Percentiles rank a stretch among this genome's conserved stretches.
phyloP scores from a whole-genome alignment of 805 yeast genomes.

The Yamadazyma philogaea region DNA sequence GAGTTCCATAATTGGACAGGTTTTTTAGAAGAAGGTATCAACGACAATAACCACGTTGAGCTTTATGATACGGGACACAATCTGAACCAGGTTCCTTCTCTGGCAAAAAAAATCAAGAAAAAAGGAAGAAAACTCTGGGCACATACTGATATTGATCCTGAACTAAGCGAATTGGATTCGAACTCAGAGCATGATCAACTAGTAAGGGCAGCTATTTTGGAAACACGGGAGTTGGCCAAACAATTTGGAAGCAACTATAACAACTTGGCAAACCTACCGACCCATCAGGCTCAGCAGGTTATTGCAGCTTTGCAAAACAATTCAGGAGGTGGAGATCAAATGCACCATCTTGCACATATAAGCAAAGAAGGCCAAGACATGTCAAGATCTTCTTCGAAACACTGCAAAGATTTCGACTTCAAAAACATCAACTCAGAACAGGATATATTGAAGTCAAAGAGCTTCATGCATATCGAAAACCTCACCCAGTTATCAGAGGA shows the following conservation, averaged over 20 bases:
- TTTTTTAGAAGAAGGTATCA: constrained; percentile 42
- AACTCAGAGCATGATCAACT: constrained; percentile 57
- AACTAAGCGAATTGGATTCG: constrained; percentile 31
- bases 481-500: constrained; percentile 35
- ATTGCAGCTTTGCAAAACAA: constrained; percentile 24
- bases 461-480: constrained; percentile 25
- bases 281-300: constrained; percentile 29
- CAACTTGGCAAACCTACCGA: constrained; percentile 8
- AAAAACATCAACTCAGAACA: constrained; percentile 3
- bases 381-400: background rate
- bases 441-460: constrained; percentile 10
- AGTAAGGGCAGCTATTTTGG: constrained; percentile 68
- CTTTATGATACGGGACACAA: constrained; percentile 1
- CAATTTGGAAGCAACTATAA: constrained; percentile 17
- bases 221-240: constrained; percentile 61
- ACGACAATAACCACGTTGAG: constrained; percentile 10
- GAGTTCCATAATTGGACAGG: constrained; percentile 58
- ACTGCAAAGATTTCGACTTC: background rate
- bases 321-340: background rate
- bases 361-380: constrained; percentile 3
- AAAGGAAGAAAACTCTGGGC: constrained; percentile 14
- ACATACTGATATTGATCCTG: constrained; percentile 34
- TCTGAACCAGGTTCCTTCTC: background rate
- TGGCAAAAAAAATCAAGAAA: constrained; percentile 2
- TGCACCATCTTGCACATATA: constrained; percentile 8